Evolutionary conservation across 2,329 filamentous ascomycete species (phyloP), one percentile per base, ranked within the genome.

Genomic region (Calonectria crousiana): DNA sequence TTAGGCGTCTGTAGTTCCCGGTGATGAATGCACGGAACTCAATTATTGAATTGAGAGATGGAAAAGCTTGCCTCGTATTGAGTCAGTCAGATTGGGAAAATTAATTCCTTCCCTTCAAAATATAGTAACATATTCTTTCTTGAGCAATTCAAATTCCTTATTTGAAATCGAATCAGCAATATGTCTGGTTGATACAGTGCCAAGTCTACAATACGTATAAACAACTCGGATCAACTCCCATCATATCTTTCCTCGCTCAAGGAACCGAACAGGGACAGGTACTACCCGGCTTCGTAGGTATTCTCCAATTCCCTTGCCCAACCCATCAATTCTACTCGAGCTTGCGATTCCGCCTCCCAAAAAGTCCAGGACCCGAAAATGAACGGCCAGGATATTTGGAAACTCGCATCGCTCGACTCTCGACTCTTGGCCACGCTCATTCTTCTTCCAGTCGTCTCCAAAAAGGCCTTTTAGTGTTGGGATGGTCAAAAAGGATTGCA

Each of bases 371-470:
- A 67, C 49, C 1, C 65, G 49, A 49, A 82, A 82, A 52, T 82
- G 80, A 6, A 82, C 80, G 0, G 79, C 80, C 2, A 80, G 79
- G 18, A 84, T 73, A 10, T 81, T 79, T 4, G 87, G 84, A 30
- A 89, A 80, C 79, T 89, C 88, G 36, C 88, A 87, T 0, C 87
- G 82, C 62, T 88, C 87, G 49, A 89, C 78, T 73, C 49, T 75
- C 52, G 4, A 28, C 11, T 67, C 44, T 78, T 83, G 28, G 82
- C 79, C 67, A 84, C 79, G 1, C 79, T 79, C 32, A 0, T 80
- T 79, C 32, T 80, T 81, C 70, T 85, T 82, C 78, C 80, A 82
- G 41, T 86, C 84, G 34, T 85, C 82, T 1, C 83, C 85, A 41
- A 87, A 78, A 3, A 87, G 72, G 32, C 81, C 80, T 32, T 84